Conservation (phyloP, 1,284 basidiomycete genomes). For the Sanghuangporus weigelae region DNA sequence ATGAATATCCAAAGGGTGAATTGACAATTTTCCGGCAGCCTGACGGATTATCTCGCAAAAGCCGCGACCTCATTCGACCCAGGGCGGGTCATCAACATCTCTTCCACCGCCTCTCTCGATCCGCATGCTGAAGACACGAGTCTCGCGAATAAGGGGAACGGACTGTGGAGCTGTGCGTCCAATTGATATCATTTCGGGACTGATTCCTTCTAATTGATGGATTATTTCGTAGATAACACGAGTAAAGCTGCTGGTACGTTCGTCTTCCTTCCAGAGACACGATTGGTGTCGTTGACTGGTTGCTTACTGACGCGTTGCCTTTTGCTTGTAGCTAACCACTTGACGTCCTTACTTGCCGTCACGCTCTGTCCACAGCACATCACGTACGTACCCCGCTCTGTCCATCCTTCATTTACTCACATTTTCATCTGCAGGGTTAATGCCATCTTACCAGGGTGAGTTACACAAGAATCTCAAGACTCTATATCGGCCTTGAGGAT, state of each 20-base stretch:
- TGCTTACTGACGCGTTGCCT: not conserved
- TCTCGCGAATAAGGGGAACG: slow-evolving; percentile 53
- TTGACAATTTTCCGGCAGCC: slow-evolving; percentile 26
- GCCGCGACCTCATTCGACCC: slow-evolving; percentile 65
- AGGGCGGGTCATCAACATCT: slow-evolving; percentile 76
- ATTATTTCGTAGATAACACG: slow-evolving; percentile 51
- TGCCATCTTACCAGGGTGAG: slow-evolving; percentile 75
- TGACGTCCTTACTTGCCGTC: slow-evolving; percentile 69
- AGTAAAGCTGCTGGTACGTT: slow-evolving; percentile 68
- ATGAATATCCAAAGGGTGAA: not conserved
- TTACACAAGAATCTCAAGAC: not conserved
- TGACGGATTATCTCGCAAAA: slow-evolving; percentile 62
- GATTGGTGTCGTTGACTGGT: not conserved
- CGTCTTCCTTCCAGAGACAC: not conserved
- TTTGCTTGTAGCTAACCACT: slow-evolving; percentile 60
- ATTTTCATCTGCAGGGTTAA: slow-evolving; percentile 56
- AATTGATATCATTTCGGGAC: not conserved
- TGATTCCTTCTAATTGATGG: not conserved
- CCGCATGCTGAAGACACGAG: slow-evolving; percentile 44
- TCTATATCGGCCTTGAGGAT: not conserved
- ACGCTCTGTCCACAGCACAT: slow-evolving; percentile 59
- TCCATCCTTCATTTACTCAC: not conserved
- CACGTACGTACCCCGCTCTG: slow-evolving; percentile 45
- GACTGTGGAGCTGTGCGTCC: slow-evolving; percentile 77
- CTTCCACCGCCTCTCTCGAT: slow-evolving; percentile 64